Conservation (phyloP, 2,329 filamentous ascomycete species). For the Curvularia sp. region DNA sequence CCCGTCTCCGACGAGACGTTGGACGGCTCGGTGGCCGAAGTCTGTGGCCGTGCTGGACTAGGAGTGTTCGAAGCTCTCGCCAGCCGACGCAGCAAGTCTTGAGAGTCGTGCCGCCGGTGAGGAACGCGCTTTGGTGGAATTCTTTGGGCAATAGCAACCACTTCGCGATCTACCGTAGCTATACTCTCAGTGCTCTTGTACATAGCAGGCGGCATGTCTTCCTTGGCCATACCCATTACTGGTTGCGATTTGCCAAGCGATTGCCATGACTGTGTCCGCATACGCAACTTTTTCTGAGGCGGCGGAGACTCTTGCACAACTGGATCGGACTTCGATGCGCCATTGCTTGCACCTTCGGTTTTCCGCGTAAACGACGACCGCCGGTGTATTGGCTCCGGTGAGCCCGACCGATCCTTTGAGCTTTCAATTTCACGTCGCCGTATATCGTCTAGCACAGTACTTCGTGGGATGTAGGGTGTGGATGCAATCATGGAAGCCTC, state of each 20-base stretch:
- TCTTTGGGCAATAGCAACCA: slow-evolving; percentile 32
- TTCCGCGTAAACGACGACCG: slow-evolving; percentile 25
- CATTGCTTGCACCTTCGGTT: slow-evolving; percentile 5
- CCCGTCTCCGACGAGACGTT: slow-evolving; percentile 28
- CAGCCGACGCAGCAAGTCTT: slow-evolving; percentile 56
- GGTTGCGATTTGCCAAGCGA: slow-evolving; percentile 40
- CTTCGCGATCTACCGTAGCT: slow-evolving; percentile 38
- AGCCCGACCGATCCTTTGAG: slow-evolving; percentile 46
- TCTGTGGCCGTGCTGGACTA: slow-evolving; percentile 45
- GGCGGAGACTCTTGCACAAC: slow-evolving; percentile 10
- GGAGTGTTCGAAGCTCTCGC: slow-evolving; percentile 58
- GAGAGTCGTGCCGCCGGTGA: slow-evolving; percentile 54
- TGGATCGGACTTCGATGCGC: slow-evolving; percentile 16
- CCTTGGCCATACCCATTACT: slow-evolving; percentile 33
- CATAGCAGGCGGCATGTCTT: slow-evolving; percentile 45
- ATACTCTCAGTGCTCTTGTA: slow-evolving; percentile 47
- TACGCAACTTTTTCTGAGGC: slow-evolving; percentile 28
- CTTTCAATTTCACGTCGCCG: slow-evolving; percentile 53
- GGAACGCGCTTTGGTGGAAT: slow-evolving; percentile 35
- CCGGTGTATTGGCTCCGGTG: slow-evolving; percentile 36
- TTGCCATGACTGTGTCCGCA: slow-evolving; percentile 42
- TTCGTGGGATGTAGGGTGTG: slow-evolving; percentile 56
- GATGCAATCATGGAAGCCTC: slow-evolving; percentile 57
- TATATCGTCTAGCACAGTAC: slow-evolving; percentile 53
- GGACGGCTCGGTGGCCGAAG: slow-evolving; percentile 26